Evolutionary conservation across 2,329 filamentous ascomycete genomes (phyloP).

Genomic region (Curvularia hawaiiensis): DNA sequence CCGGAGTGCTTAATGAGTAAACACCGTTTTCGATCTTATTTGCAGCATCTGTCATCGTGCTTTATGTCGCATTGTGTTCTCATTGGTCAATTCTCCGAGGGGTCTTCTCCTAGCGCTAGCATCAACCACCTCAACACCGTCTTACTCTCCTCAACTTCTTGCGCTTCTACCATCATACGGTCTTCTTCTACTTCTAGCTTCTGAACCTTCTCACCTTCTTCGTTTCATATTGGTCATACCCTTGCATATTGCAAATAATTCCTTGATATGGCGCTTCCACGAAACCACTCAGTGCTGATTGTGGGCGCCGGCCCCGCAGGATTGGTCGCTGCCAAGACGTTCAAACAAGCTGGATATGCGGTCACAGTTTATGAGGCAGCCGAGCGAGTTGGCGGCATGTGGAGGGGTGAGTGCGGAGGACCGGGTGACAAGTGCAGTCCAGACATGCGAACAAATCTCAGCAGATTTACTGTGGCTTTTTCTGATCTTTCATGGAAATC

Average conservation of each 20-base stretch:
- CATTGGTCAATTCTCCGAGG: slow-evolving; percentile 22
- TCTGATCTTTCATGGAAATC: slow-evolving; percentile 72
- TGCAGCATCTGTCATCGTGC: slow-evolving; percentile 5
- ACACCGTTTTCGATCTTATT: slow-evolving; percentile 5
- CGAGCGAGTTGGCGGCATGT: slow-evolving; percentile 74
- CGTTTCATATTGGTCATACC: background rate
- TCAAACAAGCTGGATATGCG: slow-evolving; percentile 68
- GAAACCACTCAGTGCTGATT: slow-evolving; percentile 47
- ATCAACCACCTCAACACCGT: slow-evolving; percentile 2
- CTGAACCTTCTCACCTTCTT: background rate
- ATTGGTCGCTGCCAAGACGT: slow-evolving; percentile 63
- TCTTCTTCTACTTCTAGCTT: background rate
- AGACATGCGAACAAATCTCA: slow-evolving; percentile 69
- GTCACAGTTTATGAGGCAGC: slow-evolving; percentile 74
- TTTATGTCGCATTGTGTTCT: background rate
- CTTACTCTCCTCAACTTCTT: slow-evolving; percentile 1
- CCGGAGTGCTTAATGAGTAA: slow-evolving; percentile 36
- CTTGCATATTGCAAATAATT: background rate
- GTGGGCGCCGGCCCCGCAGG: slow-evolving; percentile 54
- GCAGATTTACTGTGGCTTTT: slow-evolving; percentile 70
- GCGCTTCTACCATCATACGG: background rate
- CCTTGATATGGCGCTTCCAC: background rate
- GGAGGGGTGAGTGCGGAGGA: slow-evolving; percentile 60
- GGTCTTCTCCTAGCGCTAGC: slow-evolving; percentile 21
- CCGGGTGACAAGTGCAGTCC: slow-evolving; percentile 67